These are phyloP conservation scores for Quercus tomentella DNA, from an alignment of 331 rosid genomes.

Conservation along the genomic window DNA sequence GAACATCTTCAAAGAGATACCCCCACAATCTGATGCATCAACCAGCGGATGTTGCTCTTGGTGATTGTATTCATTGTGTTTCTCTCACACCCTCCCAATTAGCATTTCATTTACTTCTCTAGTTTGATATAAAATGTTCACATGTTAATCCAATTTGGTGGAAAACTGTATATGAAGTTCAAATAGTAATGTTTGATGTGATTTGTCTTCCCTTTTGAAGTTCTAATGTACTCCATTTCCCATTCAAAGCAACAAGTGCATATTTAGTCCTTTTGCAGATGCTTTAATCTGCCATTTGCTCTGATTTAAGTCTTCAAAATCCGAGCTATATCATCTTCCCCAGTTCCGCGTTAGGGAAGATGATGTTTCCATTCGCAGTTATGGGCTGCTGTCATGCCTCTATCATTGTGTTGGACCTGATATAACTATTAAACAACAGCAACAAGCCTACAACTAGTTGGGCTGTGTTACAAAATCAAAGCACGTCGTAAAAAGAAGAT, in stretches of 20 bases:
- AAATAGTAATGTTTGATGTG: conserved; percentile 1
- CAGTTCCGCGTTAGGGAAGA: too few relatives aligned
- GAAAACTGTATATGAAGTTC: background rate
- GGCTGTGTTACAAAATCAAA: too few relatives aligned
- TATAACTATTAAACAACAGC: too few relatives aligned
- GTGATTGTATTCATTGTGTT: conserved; percentile 22
- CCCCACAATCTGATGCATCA: conserved; percentile 41
- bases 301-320: background rate
- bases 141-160: conserved; percentile 10
- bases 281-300: background rate
- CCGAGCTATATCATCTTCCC: too few relatives aligned
- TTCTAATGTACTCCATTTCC: background rate
- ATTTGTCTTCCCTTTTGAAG: background rate
- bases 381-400: too few relatives aligned
- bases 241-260: background rate
- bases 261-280: background rate
- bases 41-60: conserved; percentile 65
- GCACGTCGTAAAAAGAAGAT: too few relatives aligned
- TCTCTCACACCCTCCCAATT: background rate
- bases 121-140: background rate
- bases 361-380: too few relatives aligned
- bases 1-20: conserved; percentile 71
- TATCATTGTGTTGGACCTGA: too few relatives aligned
- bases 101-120: background rate
- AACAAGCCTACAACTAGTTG: too few relatives aligned